A percentile compares a stretch with the other conserved stretches of the same genome.
Evolutionary conservation across 129 eudicot species (phyloP).

Genomic region (Tagetes patula): DNA sequence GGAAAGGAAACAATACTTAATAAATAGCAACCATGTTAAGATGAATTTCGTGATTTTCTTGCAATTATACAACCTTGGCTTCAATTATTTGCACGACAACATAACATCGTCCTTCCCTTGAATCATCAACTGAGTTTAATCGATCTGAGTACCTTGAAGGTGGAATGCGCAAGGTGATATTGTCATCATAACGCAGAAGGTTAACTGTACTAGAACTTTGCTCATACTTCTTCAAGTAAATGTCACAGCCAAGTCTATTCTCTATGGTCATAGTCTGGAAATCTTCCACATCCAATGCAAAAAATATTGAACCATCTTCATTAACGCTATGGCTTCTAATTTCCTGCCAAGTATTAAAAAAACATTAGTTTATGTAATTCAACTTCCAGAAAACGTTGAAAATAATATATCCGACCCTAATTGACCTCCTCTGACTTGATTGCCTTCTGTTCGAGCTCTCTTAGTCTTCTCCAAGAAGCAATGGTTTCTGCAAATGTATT

Average conservation of each 20-base stretch:
- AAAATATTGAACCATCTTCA: constrained; percentile 48
- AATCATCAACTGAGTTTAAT: constrained; percentile 66
- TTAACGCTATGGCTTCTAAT: constrained; percentile 34
- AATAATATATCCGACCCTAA: background rate
- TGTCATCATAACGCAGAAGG: constrained; percentile 44
- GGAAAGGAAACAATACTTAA: constrained; percentile 1
- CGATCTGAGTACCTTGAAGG: constrained; percentile 90
- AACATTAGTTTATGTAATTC: constrained; percentile 16
- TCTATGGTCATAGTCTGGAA: constrained; percentile 70
- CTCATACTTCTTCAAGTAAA: constrained; percentile 58
- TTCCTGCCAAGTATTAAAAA: constrained; percentile 47
- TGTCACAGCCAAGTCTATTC: constrained; percentile 93
- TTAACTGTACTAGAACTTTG: constrained; percentile 51
- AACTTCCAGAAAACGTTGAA: constrained; percentile 13
- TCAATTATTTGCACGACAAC: constrained; percentile 73
- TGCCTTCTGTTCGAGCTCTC: constrained; percentile 89
- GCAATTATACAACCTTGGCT: constrained; percentile 62
- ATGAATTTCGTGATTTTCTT: background rate
- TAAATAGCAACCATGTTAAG: constrained; percentile 3
- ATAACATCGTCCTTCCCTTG: constrained; percentile 74
- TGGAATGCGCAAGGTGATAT: constrained; percentile 69
- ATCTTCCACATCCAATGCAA: constrained; percentile 93
- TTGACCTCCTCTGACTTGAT: constrained; percentile 67
- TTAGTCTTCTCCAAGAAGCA: constrained; percentile 79
- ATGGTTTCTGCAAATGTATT: constrained; percentile 66